Evolutionary conservation across 2,329 filamentous ascomycete genomes (phyloP).

Genomic region (Hyphodiscus sp.): DNA sequence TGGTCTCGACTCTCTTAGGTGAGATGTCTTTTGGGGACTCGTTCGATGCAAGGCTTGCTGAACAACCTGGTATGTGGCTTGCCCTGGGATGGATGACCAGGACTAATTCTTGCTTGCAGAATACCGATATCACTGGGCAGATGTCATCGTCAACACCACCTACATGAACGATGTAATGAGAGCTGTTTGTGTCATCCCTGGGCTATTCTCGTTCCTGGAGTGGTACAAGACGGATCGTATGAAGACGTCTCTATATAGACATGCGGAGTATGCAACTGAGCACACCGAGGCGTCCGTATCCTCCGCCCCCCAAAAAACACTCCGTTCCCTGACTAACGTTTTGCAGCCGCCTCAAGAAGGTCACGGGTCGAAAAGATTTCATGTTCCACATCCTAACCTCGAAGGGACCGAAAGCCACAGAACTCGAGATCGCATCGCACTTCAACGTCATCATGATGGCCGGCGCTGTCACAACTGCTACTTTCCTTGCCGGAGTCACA

Average conservation of each 20-base stretch:
- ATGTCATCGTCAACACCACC: conserved; percentile 18
- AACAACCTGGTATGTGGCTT: conserved; percentile 8
- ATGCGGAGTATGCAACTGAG: conserved; percentile 16
- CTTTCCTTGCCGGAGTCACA: conserved; percentile 14
- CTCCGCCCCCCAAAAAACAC: neutral
- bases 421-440: conserved; percentile 16
- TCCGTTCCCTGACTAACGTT: neutral
- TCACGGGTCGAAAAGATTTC: conserved; percentile 15
- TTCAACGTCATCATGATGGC: conserved; percentile 21
- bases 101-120: conserved; percentile 4
- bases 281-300: conserved; percentile 15
- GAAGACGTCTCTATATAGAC: conserved; percentile 13
- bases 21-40: conserved; percentile 19
- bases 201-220: conserved; percentile 13
- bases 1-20: neutral
- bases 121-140: conserved; percentile 18
- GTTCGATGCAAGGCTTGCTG: conserved; percentile 11
- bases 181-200: conserved; percentile 13
- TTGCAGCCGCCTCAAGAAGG: conserved; percentile 7
- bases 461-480: conserved; percentile 16
- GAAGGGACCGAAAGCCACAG: conserved; percentile 12
- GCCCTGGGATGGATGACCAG: neutral
- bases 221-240: conserved; percentile 11
- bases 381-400: conserved; percentile 14
- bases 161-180: conserved; percentile 22